phyloP scores from a whole-genome alignment of 148 eudicot species.

The Rhododendron molle region DNA sequence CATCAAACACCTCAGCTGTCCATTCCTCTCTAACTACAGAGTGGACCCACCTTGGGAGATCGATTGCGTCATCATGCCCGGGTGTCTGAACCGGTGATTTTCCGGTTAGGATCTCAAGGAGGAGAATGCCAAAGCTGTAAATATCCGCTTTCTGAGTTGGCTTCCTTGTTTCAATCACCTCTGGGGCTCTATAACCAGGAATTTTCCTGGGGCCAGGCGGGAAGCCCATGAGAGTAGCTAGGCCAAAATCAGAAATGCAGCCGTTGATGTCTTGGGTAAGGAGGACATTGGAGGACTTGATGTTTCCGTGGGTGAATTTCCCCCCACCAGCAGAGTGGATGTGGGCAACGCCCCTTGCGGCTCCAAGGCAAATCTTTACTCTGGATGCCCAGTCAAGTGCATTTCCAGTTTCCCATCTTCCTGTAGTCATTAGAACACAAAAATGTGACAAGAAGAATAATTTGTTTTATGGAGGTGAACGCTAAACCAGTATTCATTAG shows the following conservation, averaged over 20 bases:
- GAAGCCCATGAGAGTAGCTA: conserved; percentile 58
- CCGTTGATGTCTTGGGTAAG: conserved; percentile 61
- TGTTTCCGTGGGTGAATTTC: conserved; percentile 72
- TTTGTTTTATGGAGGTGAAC: neutral
- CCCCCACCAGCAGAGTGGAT: conserved; percentile 59
- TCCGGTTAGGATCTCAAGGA: conserved; percentile 86
- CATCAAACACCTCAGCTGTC: conserved; percentile 95
- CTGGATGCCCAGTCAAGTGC: conserved; percentile 75
- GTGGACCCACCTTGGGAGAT: conserved; percentile 90
- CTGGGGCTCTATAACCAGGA: conserved; percentile 87
- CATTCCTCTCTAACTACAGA: conserved; percentile 95
- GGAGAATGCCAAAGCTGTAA: conserved; percentile 87
- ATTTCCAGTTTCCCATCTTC: conserved; percentile 55
- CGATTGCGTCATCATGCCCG: conserved; percentile 71
- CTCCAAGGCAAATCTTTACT: conserved; percentile 63
- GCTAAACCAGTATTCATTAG: neutral
- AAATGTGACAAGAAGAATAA: neutral
- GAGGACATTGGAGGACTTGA: conserved; percentile 83
- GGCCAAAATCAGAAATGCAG: conserved; percentile 72
- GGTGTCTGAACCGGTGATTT: conserved; percentile 69
- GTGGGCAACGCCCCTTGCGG: conserved; percentile 80
- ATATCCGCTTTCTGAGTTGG: conserved; percentile 73
- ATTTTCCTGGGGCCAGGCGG: conserved; percentile 56
- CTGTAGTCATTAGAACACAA: conserved; percentile 28
- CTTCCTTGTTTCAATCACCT: conserved; percentile 54